Base-by-base conservation (phyloP, 2,329 filamentous ascomycete species). In the Knufia fluminis region DNA sequence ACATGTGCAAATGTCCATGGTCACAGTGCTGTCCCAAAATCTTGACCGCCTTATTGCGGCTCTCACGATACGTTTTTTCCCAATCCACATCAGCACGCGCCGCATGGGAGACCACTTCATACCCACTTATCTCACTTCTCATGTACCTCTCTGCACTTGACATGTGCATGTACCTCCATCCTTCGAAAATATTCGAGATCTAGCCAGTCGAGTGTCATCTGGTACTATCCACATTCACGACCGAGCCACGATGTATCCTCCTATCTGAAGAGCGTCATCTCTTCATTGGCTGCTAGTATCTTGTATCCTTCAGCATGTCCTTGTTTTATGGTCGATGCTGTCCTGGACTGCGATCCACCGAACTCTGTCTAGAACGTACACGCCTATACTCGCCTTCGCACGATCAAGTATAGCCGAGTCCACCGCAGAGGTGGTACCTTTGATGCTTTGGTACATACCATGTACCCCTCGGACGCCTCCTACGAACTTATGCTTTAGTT, bases 11-110 rank as follows among this genome's bases (percentile, higher is more conserved):
- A 6, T 6, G 12, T 28, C 12, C 26, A 28, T 6, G 26, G 6
- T 6, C 26, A 28, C 12, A 7, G 20, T n/a, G 14, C n/a, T 28
- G 24, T 28, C 10, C 9, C 28, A 28, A 10, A n/a, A n/a, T 28
- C 7, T 31, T 43, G 40, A 43, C 40, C 40, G 40, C 40, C 40
- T 43, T 24, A 3, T 43, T 19, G 28, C 20, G 40, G 24, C 22
- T 26, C 22, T n/a, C 19, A 16, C 8, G 24, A 26, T 9, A 17
- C 6, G 17, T 17, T 40, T 4, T 17, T 17, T 40, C 12, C 17
- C 38, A 9, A 16, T 6, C 16, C 22, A 17, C 17, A 19, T 4
- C 22, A 17, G 38, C 22, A 19, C 4, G 17, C 38, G 12, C 9
- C 22, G n/a, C n/a, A 7, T 7, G 7, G 6, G 6, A 6, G n/a